Conservation (phyloP, 768 basidiomycete species). For the Kwoniella dendrophila region DNA sequence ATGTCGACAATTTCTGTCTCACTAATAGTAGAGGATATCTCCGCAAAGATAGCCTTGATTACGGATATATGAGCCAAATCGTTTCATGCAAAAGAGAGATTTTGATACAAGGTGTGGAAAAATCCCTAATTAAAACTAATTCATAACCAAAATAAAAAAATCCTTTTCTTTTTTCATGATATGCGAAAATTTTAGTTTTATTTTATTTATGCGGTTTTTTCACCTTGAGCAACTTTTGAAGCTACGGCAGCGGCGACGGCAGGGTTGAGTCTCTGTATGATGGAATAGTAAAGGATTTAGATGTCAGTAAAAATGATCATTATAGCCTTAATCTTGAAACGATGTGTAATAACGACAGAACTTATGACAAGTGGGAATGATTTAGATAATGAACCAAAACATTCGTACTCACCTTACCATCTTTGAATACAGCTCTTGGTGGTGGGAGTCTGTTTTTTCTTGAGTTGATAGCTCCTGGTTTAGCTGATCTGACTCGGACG, state of each 20-base stretch:
- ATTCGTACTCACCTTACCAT: slow-evolving; percentile 56
- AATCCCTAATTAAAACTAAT: not conserved
- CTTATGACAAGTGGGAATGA: too few species aligned
- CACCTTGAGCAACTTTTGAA: slow-evolving; percentile 53
- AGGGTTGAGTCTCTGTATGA: slow-evolving; percentile 86
- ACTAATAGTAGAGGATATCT: too few species aligned
- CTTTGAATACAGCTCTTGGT: slow-evolving; percentile 89
- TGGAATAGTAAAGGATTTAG: not conserved
- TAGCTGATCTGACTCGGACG: slow-evolving; percentile 95
- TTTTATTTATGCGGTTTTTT: slow-evolving; percentile 35
- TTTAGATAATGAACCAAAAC: not conserved
- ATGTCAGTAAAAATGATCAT: not conserved
- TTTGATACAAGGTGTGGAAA: slow-evolving; percentile 3
- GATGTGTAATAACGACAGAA: not conserved
- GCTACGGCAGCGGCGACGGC: slow-evolving; percentile 90
- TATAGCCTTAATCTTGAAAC: not conserved
- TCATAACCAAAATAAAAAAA: not conserved
- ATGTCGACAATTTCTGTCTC: not conserved
- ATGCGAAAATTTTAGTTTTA: slow-evolving; percentile 9
- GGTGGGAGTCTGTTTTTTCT: slow-evolving; percentile 87
- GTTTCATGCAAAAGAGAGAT: not conserved
- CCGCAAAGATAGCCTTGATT: too few species aligned
- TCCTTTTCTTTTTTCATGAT: not conserved
- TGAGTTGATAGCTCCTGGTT: slow-evolving; percentile 70
- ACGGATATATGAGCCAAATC: not conserved